Conservation (phyloP, 2,329 filamentous ascomycete species). For the Kalmusia sp. region DNA sequence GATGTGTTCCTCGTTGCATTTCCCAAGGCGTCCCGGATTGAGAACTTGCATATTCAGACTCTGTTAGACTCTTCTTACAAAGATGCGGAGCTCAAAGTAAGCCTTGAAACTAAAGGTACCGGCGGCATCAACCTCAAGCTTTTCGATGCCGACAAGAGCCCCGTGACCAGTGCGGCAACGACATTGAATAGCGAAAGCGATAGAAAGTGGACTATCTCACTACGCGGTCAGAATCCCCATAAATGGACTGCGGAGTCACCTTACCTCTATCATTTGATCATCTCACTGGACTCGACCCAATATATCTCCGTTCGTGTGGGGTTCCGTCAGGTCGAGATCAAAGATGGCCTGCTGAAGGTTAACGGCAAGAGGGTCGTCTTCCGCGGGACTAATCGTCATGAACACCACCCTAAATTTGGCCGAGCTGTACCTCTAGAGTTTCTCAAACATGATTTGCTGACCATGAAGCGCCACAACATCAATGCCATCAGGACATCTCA, state of each 20-base stretch:
- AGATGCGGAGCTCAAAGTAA: slow-evolving; percentile 59
- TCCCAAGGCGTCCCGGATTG: slow-evolving; percentile 58
- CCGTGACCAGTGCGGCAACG: slow-evolving; percentile 8
- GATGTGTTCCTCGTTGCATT: slow-evolving; percentile 70
- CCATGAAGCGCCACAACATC: slow-evolving; percentile 76
- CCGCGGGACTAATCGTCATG: slow-evolving; percentile 72
- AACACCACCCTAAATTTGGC: slow-evolving; percentile 70
- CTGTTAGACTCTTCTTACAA: slow-evolving; percentile 60
- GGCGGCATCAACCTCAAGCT: slow-evolving; percentile 54
- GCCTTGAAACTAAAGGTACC: slow-evolving; percentile 51
- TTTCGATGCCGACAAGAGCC: slow-evolving; percentile 49
- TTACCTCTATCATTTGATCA: slow-evolving; percentile 63
- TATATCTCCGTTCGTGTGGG: slow-evolving; percentile 63
- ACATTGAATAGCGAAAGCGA: slow-evolving; percentile 9
- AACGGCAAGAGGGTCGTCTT: slow-evolving; percentile 69
- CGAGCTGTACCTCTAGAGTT: slow-evolving; percentile 69
- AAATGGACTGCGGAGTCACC: slow-evolving; percentile 75
- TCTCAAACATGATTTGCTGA: slow-evolving; percentile 66
- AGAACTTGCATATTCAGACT: slow-evolving; percentile 65
- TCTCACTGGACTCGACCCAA: slow-evolving; percentile 51
- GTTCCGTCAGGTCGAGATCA: slow-evolving; percentile 70
- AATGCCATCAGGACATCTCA: slow-evolving; percentile 75
- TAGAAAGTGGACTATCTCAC: neutral
- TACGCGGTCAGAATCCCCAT: slow-evolving; percentile 58
- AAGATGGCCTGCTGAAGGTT: slow-evolving; percentile 65